Conservation (phyloP, 202 grass and related monocot species). For the Hordeum pubiflorum region DNA sequence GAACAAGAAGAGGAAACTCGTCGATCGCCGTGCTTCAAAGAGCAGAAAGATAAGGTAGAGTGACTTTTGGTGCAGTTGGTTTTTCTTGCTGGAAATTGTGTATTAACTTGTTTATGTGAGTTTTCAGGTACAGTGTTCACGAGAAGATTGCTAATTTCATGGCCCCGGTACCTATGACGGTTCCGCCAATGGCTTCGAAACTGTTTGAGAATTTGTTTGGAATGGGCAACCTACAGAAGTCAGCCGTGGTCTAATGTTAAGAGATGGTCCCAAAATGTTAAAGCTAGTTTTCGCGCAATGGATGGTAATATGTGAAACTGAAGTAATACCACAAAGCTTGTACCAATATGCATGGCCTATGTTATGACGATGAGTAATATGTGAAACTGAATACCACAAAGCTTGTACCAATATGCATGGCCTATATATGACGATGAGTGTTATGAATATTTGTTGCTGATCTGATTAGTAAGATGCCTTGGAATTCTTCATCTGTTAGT, state of each 20-base stretch:
- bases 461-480: not conserved
- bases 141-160: conserved; percentile 95
- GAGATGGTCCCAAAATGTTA: not conserved
- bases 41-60: conserved; percentile 84
- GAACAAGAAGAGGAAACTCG: conserved; percentile 70
- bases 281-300: not conserved
- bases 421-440: not conserved
- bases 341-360: not conserved
- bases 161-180: conserved; percentile 51
- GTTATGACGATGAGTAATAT: not conserved
- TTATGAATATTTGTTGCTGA: not conserved
- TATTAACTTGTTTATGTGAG: not conserved
- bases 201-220: conserved; percentile 88
- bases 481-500: not conserved
- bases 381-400: not conserved
- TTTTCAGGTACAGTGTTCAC: conserved; percentile 67
- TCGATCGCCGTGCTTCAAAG: conserved; percentile 84
- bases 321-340: not conserved
- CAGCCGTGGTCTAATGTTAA: not conserved
- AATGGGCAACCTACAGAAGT: conserved; percentile 21
- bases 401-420: not conserved
- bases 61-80: not conserved
- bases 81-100: not conserved
- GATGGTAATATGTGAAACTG: not conserved
- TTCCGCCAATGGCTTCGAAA: conserved; percentile 72